Conservation (phyloP, 129 eudicot genomes). For the Flaveria brownii region DNA sequence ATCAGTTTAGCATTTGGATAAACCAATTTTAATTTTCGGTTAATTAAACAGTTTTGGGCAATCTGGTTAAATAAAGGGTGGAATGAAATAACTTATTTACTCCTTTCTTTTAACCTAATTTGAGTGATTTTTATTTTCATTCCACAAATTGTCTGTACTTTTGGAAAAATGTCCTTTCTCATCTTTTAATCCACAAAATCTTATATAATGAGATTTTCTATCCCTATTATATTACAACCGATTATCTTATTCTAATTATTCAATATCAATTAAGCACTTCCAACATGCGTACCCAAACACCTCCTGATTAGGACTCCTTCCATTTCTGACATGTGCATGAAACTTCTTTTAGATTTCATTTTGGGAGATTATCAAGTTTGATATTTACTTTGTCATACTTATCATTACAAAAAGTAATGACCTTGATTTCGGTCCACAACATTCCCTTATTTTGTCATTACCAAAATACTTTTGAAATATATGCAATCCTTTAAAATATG, state of each 20-base stretch:
- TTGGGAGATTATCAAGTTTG: neutral
- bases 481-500: neutral
- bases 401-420: constrained; percentile 2
- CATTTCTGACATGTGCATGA: neutral
- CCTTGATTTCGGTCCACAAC: neutral
- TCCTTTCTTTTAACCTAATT: neutral
- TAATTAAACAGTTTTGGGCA: neutral
- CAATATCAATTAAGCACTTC: neutral
- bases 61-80: neutral
- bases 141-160: neutral
- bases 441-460: constrained; percentile 1
- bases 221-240: neutral
- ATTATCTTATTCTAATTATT: neutral
- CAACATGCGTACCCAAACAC: neutral
- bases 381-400: neutral
- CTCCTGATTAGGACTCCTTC: no score
- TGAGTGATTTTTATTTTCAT: neutral
- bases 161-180: no score
- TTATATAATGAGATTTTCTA: neutral
- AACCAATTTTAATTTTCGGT: neutral
- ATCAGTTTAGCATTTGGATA: neutral
- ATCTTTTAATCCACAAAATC: no score
- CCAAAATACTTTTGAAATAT: neutral
- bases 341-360: neutral
- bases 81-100: constrained; percentile 4